Percentiles rank a stretch among this genome's conserved stretches.
These are phyloP conservation scores for Simplicillium aogashimaense DNA, from an alignment of 2,329 filamentous ascomycete genomes.

Conservation along the genomic window DNA sequence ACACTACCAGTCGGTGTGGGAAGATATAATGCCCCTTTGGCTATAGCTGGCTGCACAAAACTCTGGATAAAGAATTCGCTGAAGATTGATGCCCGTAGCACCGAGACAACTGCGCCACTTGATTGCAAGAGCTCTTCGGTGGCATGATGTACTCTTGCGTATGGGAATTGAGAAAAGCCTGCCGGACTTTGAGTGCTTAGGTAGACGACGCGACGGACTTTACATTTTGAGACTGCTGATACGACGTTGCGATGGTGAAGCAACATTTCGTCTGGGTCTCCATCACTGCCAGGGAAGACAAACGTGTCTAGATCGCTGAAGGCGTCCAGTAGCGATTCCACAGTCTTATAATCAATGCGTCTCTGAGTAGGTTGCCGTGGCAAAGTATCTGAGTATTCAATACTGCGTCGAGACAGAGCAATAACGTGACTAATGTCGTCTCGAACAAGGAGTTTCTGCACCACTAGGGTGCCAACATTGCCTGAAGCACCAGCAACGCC, in stretches of 20 bases:
- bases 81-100: constrained; percentile 1
- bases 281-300: constrained; percentile 1
- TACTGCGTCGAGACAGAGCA: too few relatives aligned
- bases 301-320: background rate
- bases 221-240: background rate
- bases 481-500: too few relatives aligned
- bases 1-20: background rate
- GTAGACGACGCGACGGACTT: constrained; percentile 1
- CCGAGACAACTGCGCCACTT: background rate
- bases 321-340: background rate
- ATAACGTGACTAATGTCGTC: too few relatives aligned
- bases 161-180: background rate
- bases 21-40: background rate
- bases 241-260: constrained; percentile 1
- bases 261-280: background rate
- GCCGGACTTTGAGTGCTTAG: background rate
- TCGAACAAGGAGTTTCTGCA: too few relatives aligned
- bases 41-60: background rate
- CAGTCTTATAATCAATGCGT: background rate
- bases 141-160: background rate
- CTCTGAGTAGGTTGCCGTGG: background rate
- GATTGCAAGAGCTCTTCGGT: background rate
- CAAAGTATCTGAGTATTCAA: too few relatives aligned
- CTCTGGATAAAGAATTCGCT: constrained; percentile 1
- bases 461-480: too few relatives aligned